These are phyloP conservation scores for Daldinia sp. DNA, from an alignment of 2,329 filamentous ascomycete genomes.

Conservation along the genomic window DNA sequence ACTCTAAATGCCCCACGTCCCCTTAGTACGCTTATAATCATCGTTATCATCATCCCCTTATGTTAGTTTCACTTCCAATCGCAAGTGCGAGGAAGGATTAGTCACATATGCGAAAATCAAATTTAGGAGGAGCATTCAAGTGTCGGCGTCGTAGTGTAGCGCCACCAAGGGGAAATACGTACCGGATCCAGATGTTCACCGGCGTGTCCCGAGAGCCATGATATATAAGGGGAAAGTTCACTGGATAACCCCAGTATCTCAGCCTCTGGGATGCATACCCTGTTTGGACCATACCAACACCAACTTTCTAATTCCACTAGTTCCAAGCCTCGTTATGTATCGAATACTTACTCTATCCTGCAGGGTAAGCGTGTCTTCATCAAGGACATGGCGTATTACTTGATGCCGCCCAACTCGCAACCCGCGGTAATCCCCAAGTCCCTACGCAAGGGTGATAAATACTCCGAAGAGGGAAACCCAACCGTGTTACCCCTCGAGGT, in stretches of 20 bases:
- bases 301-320: background rate
- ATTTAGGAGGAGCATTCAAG: background rate
- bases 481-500: slow-evolving; percentile 83
- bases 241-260: background rate
- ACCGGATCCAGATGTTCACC: background rate
- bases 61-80: slow-evolving; percentile 27
- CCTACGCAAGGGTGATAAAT: slow-evolving; percentile 69
- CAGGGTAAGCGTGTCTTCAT: slow-evolving; percentile 94
- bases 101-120: slow-evolving; percentile 7
- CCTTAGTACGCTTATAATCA: slow-evolving; percentile 8
- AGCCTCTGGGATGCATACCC: background rate
- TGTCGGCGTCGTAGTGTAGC: background rate
- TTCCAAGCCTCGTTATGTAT: slow-evolving; percentile 45
- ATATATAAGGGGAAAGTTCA: background rate
- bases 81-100: slow-evolving; percentile 33
- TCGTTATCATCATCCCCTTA: slow-evolving; percentile 39
- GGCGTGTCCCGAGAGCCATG: background rate
- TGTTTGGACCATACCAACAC: background rate
- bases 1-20: slow-evolving; percentile 34
- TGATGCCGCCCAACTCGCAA: slow-evolving; percentile 79
- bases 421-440: slow-evolving; percentile 81
- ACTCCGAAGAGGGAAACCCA: slow-evolving; percentile 77
- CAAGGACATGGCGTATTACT: slow-evolving; percentile 97
- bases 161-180: background rate
- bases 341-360: slow-evolving; percentile 55